Base-by-base conservation (phyloP, 805 yeast species). In the Saccharomyces paradoxus region DNA sequence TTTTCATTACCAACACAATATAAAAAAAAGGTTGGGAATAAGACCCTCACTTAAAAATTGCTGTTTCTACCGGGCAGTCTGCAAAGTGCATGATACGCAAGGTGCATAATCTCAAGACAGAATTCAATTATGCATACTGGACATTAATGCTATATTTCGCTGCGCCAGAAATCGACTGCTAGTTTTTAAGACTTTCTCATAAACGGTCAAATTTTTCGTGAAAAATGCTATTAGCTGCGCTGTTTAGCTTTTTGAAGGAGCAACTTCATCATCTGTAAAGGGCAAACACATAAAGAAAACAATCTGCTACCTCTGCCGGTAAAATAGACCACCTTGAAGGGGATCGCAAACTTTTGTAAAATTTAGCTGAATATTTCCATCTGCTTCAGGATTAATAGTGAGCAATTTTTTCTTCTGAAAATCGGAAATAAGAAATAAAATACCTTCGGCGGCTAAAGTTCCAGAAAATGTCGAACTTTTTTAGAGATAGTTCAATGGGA, bases 391-490 rank as follows among this genome's bases (percentile, higher is more conserved):
- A 8, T n/a, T 21, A 10, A 17, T 24, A 17, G 44, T 7, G 13
- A 37, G 44, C 17, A 22, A 7, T 17, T 37, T 17, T 37, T 37
- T 17, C 8, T 17, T 37, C 4, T 17, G 12, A n/a, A 27, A 53
- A 30, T 52, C 31, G 48, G 37, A 21, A 44, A 46, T 26, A 30
- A 49, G 26, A 26, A 22, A 28, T 14, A 22, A 31, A 49, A 32
- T 49, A 26, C 27, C 30, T 24, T 56, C 52, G 61, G 66, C 66
- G 66, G 66, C 66, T 63, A 63, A 56, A 46, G 46, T 31, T 44
- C 9, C 8, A 9, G 10, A 50, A 17, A 37, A 69, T 70, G 73
- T 63, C 71, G 2, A 68, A 65, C 49, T 67, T 69, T 58, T 68
- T 68, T 51, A 64, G 70, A 48, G 71, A 68, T 53, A 59, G 62